phyloP scores from a whole-genome alignment of 805 yeast genomes.

The Myxozyma monticola region DNA sequence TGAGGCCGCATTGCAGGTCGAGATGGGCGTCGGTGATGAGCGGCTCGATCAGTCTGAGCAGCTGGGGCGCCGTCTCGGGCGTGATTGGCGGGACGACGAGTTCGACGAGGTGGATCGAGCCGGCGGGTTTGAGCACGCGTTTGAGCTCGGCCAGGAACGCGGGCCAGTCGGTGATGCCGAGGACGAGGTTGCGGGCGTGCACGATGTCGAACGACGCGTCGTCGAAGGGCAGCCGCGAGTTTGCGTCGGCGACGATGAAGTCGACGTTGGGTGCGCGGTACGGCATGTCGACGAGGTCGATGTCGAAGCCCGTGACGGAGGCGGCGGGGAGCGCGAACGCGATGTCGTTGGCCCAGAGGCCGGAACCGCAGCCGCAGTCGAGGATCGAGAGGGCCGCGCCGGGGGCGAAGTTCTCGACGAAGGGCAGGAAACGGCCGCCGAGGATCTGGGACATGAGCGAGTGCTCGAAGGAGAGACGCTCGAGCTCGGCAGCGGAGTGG shows the following conservation, averaged over 20 bases:
- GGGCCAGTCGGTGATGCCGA: slow-evolving; percentile 18
- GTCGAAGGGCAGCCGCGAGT: slow-evolving; percentile 10
- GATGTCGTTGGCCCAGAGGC: slow-evolving; percentile 21
- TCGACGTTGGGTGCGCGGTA: slow-evolving; percentile 15
- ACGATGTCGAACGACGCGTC: slow-evolving; percentile 10
- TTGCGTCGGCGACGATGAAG: slow-evolving; percentile 16
- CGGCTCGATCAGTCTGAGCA: neutral
- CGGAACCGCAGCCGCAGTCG: slow-evolving; percentile 21
- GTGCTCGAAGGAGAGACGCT: slow-evolving; percentile 15
- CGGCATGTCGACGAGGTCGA: neutral
- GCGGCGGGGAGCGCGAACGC: slow-evolving; percentile 18
- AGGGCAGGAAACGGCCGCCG: slow-evolving; percentile 23
- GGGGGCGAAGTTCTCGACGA: slow-evolving; percentile 12
- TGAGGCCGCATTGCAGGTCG: slow-evolving; percentile 5
- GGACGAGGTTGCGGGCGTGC: slow-evolving; percentile 10
- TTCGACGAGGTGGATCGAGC: slow-evolving; percentile 19
- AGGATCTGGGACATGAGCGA: slow-evolving; percentile 12
- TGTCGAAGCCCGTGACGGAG: slow-evolving; percentile 15
- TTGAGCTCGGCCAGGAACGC: slow-evolving; percentile 13
- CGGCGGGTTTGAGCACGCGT: slow-evolving; percentile 17
- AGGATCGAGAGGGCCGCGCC: slow-evolving; percentile 8
- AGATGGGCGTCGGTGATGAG: neutral
- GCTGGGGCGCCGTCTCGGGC: neutral
- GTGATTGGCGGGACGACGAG: slow-evolving; percentile 4
- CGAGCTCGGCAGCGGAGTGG: slow-evolving; percentile 12